Conservation (phyloP, 768 basidiomycete genomes). For the Leccinum subtestaceum region DNA sequence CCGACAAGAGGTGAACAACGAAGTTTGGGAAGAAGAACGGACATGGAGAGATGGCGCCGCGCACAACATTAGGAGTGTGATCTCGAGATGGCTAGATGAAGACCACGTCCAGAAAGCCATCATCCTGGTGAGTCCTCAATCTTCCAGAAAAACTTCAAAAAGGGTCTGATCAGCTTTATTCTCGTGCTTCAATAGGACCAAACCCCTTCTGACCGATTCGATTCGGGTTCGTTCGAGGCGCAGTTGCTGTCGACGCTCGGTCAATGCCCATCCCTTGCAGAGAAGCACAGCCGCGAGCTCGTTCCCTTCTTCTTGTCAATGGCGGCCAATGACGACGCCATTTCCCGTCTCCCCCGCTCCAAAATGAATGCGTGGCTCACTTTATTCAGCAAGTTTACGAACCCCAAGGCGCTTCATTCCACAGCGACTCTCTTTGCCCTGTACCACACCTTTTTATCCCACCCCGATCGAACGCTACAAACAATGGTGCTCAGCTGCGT, state of each 20-base stretch:
- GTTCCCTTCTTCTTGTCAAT: slow-evolving; percentile 76
- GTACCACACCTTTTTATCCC: slow-evolving; percentile 75
- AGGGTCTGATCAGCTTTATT: neutral
- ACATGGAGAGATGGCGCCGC: slow-evolving; percentile 76
- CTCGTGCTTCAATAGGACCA: slow-evolving; percentile 26
- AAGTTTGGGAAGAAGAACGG: slow-evolving; percentile 63
- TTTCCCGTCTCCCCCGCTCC: slow-evolving; percentile 48
- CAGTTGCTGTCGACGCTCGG: slow-evolving; percentile 73
- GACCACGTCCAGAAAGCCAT: slow-evolving; percentile 30
- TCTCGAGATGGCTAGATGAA: slow-evolving; percentile 46
- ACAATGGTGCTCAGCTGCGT: slow-evolving; percentile 72
- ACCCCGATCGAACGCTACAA: slow-evolving; percentile 82
- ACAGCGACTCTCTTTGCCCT: slow-evolving; percentile 61
- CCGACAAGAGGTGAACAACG: slow-evolving; percentile 22
- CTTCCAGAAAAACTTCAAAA: neutral
- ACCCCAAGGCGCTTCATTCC: slow-evolving; percentile 84
- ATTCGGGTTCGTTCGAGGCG: slow-evolving; percentile 70
- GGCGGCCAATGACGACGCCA: slow-evolving; percentile 29
- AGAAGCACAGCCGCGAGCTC: slow-evolving; percentile 85
- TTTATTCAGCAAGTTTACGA: slow-evolving; percentile 85
- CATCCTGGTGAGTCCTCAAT: slow-evolving; percentile 30
- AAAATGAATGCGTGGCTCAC: slow-evolving; percentile 77
- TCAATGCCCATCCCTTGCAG: slow-evolving; percentile 68
- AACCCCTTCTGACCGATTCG: slow-evolving; percentile 55
- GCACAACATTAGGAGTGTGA: slow-evolving; percentile 52